Evolutionary conservation across 2,329 filamentous ascomycete genomes (phyloP).

Genomic region (Eutypa lata): DNA sequence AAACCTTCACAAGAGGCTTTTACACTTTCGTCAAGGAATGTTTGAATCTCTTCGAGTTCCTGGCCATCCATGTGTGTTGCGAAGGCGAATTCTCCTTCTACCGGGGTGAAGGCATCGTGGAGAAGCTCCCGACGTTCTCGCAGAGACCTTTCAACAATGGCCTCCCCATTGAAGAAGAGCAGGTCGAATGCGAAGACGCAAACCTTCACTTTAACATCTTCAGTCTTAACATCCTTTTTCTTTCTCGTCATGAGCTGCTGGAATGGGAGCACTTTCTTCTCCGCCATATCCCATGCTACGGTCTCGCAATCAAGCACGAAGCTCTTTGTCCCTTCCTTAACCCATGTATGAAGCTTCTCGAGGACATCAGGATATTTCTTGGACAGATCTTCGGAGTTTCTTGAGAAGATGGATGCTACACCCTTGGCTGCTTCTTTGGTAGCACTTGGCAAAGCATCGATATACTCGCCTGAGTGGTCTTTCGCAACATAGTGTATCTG

Average conservation of each 20-base stretch:
- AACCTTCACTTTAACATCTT: constrained; percentile 94
- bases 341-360: constrained; percentile 81
- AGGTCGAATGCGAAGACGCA: constrained; percentile 97
- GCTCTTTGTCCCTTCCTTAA: constrained; percentile 84
- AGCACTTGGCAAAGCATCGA: constrained; percentile 56
- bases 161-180: constrained; percentile 86
- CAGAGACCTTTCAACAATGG: constrained; percentile 82
- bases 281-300: constrained; percentile 89
- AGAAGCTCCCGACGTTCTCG: constrained; percentile 79
- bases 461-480: constrained; percentile 68
- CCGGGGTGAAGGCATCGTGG: constrained; percentile 66
- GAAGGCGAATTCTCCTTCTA: constrained; percentile 89
- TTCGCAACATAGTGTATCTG: constrained; percentile 96
- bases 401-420: constrained; percentile 89
- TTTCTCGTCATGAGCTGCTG: constrained; percentile 98
- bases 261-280: constrained; percentile 95
- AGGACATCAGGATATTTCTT: constrained; percentile 98
- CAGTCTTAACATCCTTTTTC: constrained; percentile 91
- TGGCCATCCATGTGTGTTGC: constrained; percentile 83
- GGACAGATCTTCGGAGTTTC: constrained; percentile 94
- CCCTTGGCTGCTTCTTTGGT: constrained; percentile 67
- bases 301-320: constrained; percentile 99
- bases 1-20: constrained; percentile 95
- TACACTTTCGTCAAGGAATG: constrained; percentile 87
- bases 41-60: constrained; percentile 90